These are phyloP conservation scores for Annona squamosa DNA, from an alignment of 164 flowering plant species.

Conservation along the genomic window DNA sequence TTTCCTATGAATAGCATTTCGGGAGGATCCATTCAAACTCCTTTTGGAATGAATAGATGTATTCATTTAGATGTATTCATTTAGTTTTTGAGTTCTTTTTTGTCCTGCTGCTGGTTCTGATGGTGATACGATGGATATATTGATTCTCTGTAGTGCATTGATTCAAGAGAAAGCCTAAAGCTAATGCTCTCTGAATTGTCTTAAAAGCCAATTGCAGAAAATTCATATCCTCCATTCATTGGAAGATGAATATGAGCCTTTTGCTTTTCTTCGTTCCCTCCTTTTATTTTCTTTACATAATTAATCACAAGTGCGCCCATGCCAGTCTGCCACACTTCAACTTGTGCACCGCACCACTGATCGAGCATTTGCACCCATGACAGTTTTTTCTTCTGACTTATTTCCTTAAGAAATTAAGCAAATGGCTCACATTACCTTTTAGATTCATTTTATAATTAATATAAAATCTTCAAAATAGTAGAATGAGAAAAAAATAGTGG, in stretches of 20 bases:
- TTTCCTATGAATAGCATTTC: too few relatives aligned
- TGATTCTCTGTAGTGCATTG: neutral
- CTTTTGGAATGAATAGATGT: too few relatives aligned
- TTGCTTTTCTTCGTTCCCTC: neutral
- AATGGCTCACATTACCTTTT: too few relatives aligned
- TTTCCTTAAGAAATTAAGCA: too few relatives aligned
- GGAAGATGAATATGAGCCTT: neutral
- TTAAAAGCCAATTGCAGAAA: neutral
- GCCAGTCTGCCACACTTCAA: neutral
- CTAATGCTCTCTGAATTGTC: neutral
- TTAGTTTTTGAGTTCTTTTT: neutral
- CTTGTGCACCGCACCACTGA: neutral
- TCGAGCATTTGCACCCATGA: neutral
- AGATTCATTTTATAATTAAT: too few relatives aligned
- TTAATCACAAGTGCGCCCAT: neutral
- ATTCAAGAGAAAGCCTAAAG: neutral
- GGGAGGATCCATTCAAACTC: too few relatives aligned
- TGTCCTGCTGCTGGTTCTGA: neutral
- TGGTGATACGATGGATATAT: neutral
- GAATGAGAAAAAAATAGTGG: too few relatives aligned
- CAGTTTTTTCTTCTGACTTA: neutral
- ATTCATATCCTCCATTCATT: neutral
- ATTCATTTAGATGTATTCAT: too few relatives aligned
- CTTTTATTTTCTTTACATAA: neutral
- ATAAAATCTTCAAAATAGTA: too few relatives aligned